A percentile compares a stretch with the other conserved stretches of the same genome.
Conservation (phyloP, 345 rosid species). For the Lepidium sativum region DNA sequence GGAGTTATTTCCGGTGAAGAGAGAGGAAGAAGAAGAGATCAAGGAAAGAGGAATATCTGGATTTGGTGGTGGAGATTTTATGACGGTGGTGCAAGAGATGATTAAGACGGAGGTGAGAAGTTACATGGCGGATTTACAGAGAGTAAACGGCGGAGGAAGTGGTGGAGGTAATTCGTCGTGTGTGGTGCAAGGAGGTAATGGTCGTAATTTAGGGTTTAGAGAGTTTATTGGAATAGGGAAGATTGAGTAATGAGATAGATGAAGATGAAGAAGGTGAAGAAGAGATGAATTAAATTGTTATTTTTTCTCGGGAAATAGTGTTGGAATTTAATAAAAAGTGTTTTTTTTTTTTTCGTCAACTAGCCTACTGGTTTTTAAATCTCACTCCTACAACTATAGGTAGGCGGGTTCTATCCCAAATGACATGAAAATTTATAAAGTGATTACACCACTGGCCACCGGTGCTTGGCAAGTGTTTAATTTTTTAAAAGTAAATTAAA, state of each 20-base stretch:
- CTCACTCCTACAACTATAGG: too few relatives aligned
- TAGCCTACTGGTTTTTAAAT: too few relatives aligned
- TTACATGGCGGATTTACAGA: slow-evolving; percentile 53
- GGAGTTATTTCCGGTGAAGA: slow-evolving; percentile 22
- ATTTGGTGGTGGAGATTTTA: slow-evolving; percentile 48
- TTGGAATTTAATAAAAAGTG: too few relatives aligned
- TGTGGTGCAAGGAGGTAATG: slow-evolving; percentile 39
- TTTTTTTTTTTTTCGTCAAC: too few relatives aligned
- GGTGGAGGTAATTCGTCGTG: slow-evolving; percentile 25
- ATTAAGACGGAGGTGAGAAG: slow-evolving; percentile 72
- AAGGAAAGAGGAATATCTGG: slow-evolving; percentile 30
- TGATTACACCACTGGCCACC: too few relatives aligned
- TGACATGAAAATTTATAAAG: too few relatives aligned
- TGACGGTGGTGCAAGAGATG: slow-evolving; percentile 86
- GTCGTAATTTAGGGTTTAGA: slow-evolving; percentile 48
- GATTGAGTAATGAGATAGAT: slow-evolving; percentile 35
- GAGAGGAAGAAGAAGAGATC: slow-evolving; percentile 7
- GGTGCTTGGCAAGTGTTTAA: too few relatives aligned
- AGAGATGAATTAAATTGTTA: background rate
- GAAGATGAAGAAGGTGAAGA: slow-evolving; percentile 11
- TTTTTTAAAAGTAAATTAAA: too few relatives aligned
- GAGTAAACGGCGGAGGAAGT: slow-evolving; percentile 20
- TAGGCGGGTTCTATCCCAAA: too few relatives aligned
- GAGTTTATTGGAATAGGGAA: slow-evolving; percentile 46
- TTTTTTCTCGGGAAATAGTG: slow-evolving; percentile 19